Conservation (phyloP, 371 early-diverging fungal species). For the Mortierella sp. region DNA sequence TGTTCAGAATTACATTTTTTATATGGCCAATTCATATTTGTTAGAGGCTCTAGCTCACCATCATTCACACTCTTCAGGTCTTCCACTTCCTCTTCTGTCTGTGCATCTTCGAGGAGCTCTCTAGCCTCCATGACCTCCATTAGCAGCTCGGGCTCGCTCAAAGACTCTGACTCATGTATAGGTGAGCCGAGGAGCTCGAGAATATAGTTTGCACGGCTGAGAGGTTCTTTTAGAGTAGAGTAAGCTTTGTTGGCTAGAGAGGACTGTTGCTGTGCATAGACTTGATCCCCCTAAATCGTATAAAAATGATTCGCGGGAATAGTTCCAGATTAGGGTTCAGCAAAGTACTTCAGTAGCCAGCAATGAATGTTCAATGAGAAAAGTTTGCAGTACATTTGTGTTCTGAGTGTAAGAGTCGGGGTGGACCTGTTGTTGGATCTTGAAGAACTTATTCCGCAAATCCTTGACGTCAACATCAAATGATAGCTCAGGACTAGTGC, state of each 20-base stretch:
- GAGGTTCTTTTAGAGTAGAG: constrained; percentile 81
- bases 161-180: constrained; percentile 77
- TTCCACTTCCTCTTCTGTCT: constrained; percentile 68
- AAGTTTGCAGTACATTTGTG: constrained; percentile 61
- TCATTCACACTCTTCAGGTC: constrained; percentile 64
- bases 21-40: neutral
- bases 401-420: constrained; percentile 86
- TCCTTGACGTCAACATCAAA: constrained; percentile 79
- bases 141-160: constrained; percentile 79
- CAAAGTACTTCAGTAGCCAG: too few relatives aligned
- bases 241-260: constrained; percentile 91
- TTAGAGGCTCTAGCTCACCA: constrained; percentile 31
- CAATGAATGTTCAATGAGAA: neutral
- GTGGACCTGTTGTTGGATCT: constrained; percentile 86
- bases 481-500: constrained; percentile 60
- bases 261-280: constrained; percentile 83
- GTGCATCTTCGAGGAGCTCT: constrained; percentile 79
- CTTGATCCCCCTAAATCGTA: constrained; percentile 70
- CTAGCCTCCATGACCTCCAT: constrained; percentile 87
- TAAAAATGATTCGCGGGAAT: neutral
- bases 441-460: constrained; percentile 76
- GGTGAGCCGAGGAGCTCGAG: constrained; percentile 70
- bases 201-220: constrained; percentile 85
- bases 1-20: neutral
- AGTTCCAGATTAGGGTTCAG: neutral